Evolutionary conservation across 179 eudicot genomes (phyloP).

Genomic region (Beta corolliflora): DNA sequence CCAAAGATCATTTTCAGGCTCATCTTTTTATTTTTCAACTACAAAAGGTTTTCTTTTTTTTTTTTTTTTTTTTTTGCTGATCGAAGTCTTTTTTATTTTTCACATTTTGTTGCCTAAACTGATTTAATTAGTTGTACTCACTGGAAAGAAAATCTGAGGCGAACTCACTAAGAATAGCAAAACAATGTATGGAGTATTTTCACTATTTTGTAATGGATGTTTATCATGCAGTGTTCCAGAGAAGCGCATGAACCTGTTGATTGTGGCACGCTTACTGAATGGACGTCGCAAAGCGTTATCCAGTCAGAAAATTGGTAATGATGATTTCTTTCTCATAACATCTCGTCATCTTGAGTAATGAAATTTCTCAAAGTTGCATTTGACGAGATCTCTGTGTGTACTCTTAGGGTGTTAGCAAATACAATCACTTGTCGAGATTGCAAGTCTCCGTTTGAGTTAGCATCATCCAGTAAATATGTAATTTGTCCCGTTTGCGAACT

Average conservation of each 20-base stretch:
- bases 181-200: too few species aligned
- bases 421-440: conserved; percentile 49
- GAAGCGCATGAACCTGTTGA: conserved; percentile 55
- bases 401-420: conserved; percentile 37
- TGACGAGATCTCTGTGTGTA: not conserved
- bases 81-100: too few species aligned
- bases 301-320: conserved; percentile 36
- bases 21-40: too few species aligned
- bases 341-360: not conserved
- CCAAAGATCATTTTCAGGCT: too few species aligned
- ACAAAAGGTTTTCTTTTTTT: too few species aligned
- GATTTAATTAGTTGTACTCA: too few species aligned
- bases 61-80: too few species aligned
- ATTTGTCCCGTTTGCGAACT: conserved; percentile 35
- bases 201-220: not conserved
- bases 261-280: conserved; percentile 17
- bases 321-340: conserved; percentile 3
- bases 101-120: too few species aligned
- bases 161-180: not conserved
- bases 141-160: too few species aligned
- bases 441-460: conserved; percentile 27
- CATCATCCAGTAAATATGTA: conserved; percentile 22
- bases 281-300: conserved; percentile 18
- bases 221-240: conserved; percentile 34
- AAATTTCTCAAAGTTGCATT: conserved; percentile 22